phyloP scores from a whole-genome alignment of 2,329 filamentous ascomycete species.

The Xylariaceae sp. region DNA sequence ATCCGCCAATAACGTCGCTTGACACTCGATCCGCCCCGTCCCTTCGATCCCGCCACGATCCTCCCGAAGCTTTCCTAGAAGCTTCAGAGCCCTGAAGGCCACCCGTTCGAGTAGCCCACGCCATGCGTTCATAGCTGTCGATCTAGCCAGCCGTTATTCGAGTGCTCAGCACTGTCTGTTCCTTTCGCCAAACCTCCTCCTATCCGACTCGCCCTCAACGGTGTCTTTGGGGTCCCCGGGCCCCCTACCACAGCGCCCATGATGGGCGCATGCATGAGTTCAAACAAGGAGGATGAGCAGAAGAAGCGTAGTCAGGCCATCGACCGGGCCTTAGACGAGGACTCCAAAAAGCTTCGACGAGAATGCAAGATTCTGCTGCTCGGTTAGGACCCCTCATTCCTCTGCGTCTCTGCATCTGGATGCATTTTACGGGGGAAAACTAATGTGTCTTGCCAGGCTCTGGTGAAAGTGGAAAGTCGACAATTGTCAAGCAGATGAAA shows the following conservation, averaged over 20 bases:
- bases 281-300: constrained; percentile 79
- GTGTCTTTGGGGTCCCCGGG: constrained; percentile 11
- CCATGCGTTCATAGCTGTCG: constrained; percentile 17
- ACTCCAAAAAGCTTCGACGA: constrained; percentile 83
- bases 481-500: constrained; percentile 99
- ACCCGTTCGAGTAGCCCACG: neutral
- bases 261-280: constrained; percentile 95
- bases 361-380: constrained; percentile 98
- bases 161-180: constrained; percentile 4
- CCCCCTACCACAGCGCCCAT: constrained; percentile 19
- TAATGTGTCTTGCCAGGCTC: constrained; percentile 55
- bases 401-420: neutral
- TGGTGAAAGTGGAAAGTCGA: constrained; percentile 97
- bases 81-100: neutral
- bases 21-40: neutral
- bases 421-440: neutral
- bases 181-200: constrained; percentile 1
- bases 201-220: neutral
- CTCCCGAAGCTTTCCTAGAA: constrained; percentile 2
- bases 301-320: constrained; percentile 97
- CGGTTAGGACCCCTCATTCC: constrained; percentile 50
- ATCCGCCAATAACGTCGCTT: neutral
- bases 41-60: constrained; percentile 6
- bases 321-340: constrained; percentile 88
- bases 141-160: constrained; percentile 5